Conservation (phyloP, 108 stramenopile species). For the Cyclotella baltica region DNA sequence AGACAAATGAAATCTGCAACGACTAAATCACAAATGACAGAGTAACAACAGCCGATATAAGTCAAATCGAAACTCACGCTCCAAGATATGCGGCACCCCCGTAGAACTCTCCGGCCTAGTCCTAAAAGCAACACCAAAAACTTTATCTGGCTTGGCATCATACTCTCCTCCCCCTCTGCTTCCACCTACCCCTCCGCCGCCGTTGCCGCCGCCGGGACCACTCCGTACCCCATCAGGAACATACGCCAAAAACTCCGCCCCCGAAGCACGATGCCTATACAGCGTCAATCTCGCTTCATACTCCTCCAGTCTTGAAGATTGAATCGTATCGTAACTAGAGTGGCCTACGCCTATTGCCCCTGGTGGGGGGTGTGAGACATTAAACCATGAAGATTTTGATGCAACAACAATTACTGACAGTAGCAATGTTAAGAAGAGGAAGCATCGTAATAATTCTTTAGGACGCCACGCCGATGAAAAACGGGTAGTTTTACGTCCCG, state of each 20-base stretch:
- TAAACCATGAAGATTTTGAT: not conserved
- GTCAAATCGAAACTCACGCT: constrained; percentile 61
- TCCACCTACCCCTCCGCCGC: not conserved
- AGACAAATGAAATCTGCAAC: too few species aligned
- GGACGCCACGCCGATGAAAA: constrained; percentile 18
- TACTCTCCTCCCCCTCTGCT: constrained; percentile 29
- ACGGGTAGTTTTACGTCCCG: constrained; percentile 12
- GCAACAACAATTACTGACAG: not conserved
- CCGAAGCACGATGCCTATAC: constrained; percentile 79
- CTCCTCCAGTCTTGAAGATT: constrained; percentile 27
- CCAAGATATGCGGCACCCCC: constrained; percentile 93
- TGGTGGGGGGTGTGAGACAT: constrained; percentile 8
- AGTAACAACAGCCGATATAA: not conserved
- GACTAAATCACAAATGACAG: not conserved
- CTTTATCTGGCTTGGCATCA: constrained; percentile 85
- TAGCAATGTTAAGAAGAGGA: not conserved
- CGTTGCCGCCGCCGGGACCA: not conserved
- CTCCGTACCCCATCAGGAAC: constrained; percentile 56
- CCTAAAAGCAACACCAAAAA: constrained; percentile 95
- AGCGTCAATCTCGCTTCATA: constrained; percentile 44
- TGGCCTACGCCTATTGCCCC: constrained; percentile 43
- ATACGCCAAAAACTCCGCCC: constrained; percentile 78
- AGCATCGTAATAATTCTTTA: constrained; percentile 28
- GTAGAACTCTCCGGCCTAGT: constrained; percentile 85
- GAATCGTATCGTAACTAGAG: constrained; percentile 28